Percentiles rank a stretch among this genome's conserved stretches.
Evolutionary conservation across 1,139 yeast genomes (phyloP).

Genomic region (Debaryomyces nepalensis): DNA sequence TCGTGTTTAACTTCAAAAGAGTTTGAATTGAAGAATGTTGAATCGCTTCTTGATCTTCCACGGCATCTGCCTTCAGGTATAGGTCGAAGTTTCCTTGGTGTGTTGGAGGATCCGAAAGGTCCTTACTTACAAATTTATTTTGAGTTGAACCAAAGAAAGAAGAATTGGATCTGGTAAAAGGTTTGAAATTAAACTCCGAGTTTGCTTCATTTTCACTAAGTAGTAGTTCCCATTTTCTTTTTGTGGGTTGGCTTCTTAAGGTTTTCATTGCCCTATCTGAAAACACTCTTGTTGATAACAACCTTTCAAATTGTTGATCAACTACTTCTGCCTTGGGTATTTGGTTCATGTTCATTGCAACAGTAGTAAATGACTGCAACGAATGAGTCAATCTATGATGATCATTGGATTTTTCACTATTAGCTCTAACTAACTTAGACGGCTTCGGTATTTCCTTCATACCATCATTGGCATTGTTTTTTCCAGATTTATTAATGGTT

Average conservation of each 20-base stretch:
- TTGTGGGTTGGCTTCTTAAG: constrained; percentile 36
- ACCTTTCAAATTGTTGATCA: constrained; percentile 42
- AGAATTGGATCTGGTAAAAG: constrained; percentile 17
- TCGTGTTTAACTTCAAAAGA: neutral
- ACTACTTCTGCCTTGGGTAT: constrained; percentile 45
- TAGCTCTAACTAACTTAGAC: constrained; percentile 13
- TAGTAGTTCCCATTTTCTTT: constrained; percentile 52
- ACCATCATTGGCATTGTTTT: neutral
- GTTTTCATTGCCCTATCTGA: constrained; percentile 39
- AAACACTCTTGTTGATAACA: constrained; percentile 44
- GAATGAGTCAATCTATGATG: constrained; percentile 18
- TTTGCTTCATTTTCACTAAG: constrained; percentile 48
- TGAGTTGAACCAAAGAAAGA: neutral
- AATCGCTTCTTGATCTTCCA: neutral
- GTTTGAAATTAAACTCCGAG: constrained; percentile 38
- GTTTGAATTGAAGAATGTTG: constrained; percentile 4
- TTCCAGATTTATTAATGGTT: too few species aligned
- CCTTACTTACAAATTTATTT: neutral
- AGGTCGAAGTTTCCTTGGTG: neutral
- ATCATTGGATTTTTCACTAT: constrained; percentile 11
- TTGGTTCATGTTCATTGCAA: constrained; percentile 35
- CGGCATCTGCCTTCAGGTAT: neutral
- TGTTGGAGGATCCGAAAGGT: neutral
- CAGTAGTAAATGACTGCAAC: constrained; percentile 40
- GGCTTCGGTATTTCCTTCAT: constrained; percentile 6